Percentiles rank a stretch among this genome's conserved stretches.
Conservation (phyloP, 1,284 basidiomycete species). For the Austroboletus rostrupii region DNA sequence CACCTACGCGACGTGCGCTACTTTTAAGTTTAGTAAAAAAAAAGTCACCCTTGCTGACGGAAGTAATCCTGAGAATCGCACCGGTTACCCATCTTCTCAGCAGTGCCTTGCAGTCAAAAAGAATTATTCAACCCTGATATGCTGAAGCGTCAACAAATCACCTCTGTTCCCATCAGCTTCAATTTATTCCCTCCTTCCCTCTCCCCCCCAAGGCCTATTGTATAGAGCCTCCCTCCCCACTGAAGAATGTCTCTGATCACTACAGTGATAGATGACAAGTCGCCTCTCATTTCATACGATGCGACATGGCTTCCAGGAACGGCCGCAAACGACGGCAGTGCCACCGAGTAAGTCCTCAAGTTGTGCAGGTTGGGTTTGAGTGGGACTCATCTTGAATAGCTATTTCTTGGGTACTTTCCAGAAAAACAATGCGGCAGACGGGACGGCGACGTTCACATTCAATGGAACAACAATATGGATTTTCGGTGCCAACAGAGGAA, state of each 20-base stretch:
- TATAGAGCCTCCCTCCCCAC: neutral
- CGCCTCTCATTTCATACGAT: slow-evolving; percentile 28
- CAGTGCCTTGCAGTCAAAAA: neutral
- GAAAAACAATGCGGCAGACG: slow-evolving; percentile 20
- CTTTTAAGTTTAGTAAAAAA: no score
- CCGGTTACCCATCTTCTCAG: no score
- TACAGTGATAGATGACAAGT: slow-evolving; percentile 28
- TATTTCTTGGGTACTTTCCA: slow-evolving; percentile 31
- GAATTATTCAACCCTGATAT: neutral
- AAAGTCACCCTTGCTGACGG: no score
- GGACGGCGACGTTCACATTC: slow-evolving; percentile 32
- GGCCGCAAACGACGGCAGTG: slow-evolving; percentile 14
- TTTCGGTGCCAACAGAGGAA: slow-evolving; percentile 30
- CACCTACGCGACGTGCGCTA: no score
- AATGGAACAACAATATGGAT: slow-evolving; percentile 33
- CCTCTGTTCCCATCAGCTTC: no score
- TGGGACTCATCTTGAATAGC: slow-evolving; percentile 9
- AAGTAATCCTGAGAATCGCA: neutral
- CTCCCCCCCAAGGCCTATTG: neutral
- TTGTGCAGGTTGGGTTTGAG: neutral
- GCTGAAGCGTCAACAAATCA: neutral
- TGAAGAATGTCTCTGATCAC: slow-evolving; percentile 23
- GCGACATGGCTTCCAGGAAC: slow-evolving; percentile 22
- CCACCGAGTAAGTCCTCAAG: slow-evolving; percentile 17
- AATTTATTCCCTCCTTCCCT: no score